Percentiles rank a stretch among this genome's conserved stretches.
phyloP scores from a whole-genome alignment of 2,329 filamentous ascomycete genomes.

The Botrytis fabae region DNA sequence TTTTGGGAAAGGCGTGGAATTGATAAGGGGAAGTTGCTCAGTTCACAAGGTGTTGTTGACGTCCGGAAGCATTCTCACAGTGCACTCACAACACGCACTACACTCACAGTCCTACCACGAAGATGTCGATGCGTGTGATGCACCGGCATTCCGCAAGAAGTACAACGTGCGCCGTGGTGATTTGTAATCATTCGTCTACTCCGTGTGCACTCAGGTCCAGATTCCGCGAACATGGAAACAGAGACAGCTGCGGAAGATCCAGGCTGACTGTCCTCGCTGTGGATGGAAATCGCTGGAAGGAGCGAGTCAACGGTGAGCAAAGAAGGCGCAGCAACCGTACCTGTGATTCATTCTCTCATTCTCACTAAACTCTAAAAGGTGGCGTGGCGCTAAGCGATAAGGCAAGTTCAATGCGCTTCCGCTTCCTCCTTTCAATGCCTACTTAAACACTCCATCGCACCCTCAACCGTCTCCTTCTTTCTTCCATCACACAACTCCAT shows the following conservation, averaged over 20 bases:
- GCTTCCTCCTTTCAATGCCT: conserved; percentile 14
- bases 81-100: no score
- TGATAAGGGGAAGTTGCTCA: neutral
- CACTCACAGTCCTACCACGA: no score
- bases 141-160: no score
- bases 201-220: conserved; percentile 10
- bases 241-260: neutral
- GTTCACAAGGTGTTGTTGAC: neutral
- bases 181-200: neutral
- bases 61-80: neutral
- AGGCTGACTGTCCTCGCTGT: neutral
- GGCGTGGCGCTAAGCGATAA: conserved; percentile 23
- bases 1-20: neutral
- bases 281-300: conserved; percentile 6
- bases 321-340: conserved; percentile 18
- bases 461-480: conserved; percentile 26
- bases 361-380: neutral
- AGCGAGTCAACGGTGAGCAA: conserved; percentile 7
- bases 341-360: conserved; percentile 12
- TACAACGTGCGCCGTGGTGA: neutral
- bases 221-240: neutral
- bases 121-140: neutral
- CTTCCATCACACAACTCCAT: conserved; percentile 19
- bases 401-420: conserved; percentile 7
- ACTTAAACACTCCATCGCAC: conserved; percentile 30